Percentiles rank a stretch among this genome's conserved stretches.
Conservation (phyloP, 768 basidiomycete genomes). For the Pulveroboletus sp. region DNA sequence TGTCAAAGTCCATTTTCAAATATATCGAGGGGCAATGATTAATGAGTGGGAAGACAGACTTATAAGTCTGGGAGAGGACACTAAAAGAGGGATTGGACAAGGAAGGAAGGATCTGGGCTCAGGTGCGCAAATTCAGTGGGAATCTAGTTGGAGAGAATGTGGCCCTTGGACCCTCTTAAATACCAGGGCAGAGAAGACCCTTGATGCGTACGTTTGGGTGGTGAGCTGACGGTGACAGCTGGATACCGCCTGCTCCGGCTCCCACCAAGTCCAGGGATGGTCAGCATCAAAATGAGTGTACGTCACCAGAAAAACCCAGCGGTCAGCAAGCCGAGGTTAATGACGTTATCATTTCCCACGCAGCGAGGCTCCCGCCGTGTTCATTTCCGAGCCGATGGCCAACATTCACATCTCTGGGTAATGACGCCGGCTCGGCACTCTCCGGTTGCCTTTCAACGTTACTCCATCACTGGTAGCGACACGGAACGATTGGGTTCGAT, state of each 20-base stretch:
- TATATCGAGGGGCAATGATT: constrained; percentile 1
- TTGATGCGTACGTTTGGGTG: constrained; percentile 7
- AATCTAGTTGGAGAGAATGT: constrained; percentile 1
- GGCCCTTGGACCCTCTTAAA: constrained; percentile 12
- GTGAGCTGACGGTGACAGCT: constrained; percentile 1
- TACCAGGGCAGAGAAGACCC: constrained; percentile 16
- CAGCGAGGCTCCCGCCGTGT: too few relatives aligned
- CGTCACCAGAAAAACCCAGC: constrained; percentile 7
- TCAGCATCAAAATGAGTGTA: too few relatives aligned
- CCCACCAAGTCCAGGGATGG: background rate
- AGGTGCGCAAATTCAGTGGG: constrained; percentile 4
- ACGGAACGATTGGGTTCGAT: constrained; percentile 3
- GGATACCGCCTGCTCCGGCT: too few relatives aligned
- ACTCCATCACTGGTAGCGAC: too few relatives aligned
- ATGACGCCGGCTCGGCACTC: too few relatives aligned
- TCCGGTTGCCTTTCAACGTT: too few relatives aligned
- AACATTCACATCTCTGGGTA: too few relatives aligned
- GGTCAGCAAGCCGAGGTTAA: too few relatives aligned
- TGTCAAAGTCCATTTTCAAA: constrained; percentile 31
- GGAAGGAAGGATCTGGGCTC: background rate
- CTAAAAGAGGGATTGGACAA: background rate
- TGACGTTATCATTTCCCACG: too few relatives aligned
- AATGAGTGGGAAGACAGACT: constrained; percentile 5
- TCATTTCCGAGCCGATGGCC: too few relatives aligned
- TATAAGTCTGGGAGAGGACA: constrained; percentile 2